Evolutionary conservation across 352 stramenopile genomes (phyloP).

Genomic region (Sclerospora graminicola): DNA sequence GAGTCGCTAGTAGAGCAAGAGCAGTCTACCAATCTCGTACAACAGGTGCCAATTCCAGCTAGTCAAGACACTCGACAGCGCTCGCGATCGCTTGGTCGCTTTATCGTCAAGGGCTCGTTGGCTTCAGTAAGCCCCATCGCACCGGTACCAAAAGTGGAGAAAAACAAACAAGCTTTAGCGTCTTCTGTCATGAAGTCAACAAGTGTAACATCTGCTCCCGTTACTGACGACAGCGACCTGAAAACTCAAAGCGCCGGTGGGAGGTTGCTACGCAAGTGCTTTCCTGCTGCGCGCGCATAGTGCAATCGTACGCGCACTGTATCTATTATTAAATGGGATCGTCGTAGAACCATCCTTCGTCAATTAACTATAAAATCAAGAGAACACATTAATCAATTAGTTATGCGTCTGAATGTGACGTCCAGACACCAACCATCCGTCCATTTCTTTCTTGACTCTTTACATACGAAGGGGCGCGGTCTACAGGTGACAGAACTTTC

Average conservation of each 20-base stretch:
- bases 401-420: too few species aligned
- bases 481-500: too few species aligned
- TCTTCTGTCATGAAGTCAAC: constrained; percentile 9
- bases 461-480: too few species aligned
- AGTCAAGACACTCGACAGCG: constrained; percentile 12
- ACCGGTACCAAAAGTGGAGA: constrained; percentile 10
- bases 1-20: background rate
- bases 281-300: constrained; percentile 12
- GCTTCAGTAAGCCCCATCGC: constrained; percentile 14
- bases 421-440: too few species aligned
- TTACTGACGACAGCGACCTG: constrained; percentile 3
- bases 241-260: constrained; percentile 12
- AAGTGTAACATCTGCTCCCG: constrained; percentile 3
- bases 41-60: background rate
- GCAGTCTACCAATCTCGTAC: constrained; percentile 1
- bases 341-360: too few species aligned
- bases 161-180: constrained; percentile 16
- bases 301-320: constrained; percentile 8
- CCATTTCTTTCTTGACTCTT: too few species aligned
- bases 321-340: constrained; percentile 18
- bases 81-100: constrained; percentile 13
- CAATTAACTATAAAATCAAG: too few species aligned
- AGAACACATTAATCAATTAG: too few species aligned
- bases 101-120: constrained; percentile 15
- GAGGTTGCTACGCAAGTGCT: constrained; percentile 21